Evolutionary conservation across 1,284 basidiomycete species (phyloP).

Genomic region (Taiwanofungus camphoratus): DNA sequence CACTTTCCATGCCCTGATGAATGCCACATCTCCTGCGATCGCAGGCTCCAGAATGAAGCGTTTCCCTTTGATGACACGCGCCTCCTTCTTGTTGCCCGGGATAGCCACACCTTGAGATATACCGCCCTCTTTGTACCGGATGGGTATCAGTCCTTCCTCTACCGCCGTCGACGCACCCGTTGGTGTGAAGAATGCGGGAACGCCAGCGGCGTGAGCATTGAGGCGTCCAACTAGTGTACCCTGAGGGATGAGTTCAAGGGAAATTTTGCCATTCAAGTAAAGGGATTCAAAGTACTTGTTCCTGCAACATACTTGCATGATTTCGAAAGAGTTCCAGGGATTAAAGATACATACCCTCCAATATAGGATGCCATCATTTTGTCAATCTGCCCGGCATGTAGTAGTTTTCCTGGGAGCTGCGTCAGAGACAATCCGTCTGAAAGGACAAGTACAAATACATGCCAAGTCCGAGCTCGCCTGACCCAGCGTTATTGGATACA

Average conservation of each 20-base stretch:
- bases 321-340: background rate
- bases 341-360: slow-evolving; percentile 53
- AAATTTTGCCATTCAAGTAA: slow-evolving; percentile 79
- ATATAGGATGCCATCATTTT: slow-evolving; percentile 89
- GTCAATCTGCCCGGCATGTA: slow-evolving; percentile 72
- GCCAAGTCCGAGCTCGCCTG: slow-evolving; percentile 77
- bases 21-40: slow-evolving; percentile 83
- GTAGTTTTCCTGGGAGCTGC: slow-evolving; percentile 77
- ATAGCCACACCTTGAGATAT: slow-evolving; percentile 59
- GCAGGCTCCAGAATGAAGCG: slow-evolving; percentile 86
- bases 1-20: slow-evolving; percentile 93
- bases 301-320: slow-evolving; percentile 31
- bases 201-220: slow-evolving; percentile 89
- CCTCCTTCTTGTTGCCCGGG: slow-evolving; percentile 75
- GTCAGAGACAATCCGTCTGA: background rate
- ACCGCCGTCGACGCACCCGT: slow-evolving; percentile 90
- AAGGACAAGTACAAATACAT: slow-evolving; percentile 19
- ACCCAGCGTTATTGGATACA: slow-evolving; percentile 89
- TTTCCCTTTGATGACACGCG: slow-evolving; percentile 75
- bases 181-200: slow-evolving; percentile 94
- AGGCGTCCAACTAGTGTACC: slow-evolving; percentile 89
- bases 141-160: slow-evolving; percentile 73
- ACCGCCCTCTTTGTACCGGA: slow-evolving; percentile 67
- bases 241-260: slow-evolving; percentile 87
- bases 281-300: slow-evolving; percentile 75